Evolutionary conservation across 441 rosid species (phyloP).

Genomic region (Melastoma candidum): DNA sequence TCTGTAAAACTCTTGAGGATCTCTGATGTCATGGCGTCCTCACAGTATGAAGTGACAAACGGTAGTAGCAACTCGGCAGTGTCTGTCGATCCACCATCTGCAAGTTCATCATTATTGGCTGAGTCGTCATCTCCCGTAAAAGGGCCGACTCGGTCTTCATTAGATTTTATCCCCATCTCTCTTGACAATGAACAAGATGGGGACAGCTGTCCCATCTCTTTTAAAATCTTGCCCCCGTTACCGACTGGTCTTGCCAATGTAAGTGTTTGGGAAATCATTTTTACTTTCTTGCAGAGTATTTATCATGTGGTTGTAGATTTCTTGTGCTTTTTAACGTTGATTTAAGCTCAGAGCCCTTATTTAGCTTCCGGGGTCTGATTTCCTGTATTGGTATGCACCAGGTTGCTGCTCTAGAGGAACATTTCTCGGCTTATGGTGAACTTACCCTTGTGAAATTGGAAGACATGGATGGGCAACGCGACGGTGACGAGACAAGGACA

Average conservation of each 20-base stretch:
- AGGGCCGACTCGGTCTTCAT: slow-evolving; percentile 29
- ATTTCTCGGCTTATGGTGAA: slow-evolving; percentile 73
- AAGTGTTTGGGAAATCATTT: slow-evolving; percentile 13
- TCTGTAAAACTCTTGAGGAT: slow-evolving; percentile 6
- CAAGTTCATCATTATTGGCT: slow-evolving; percentile 20
- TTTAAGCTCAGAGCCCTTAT: not conserved
- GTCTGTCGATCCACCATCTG: slow-evolving; percentile 30
- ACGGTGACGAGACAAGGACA: slow-evolving; percentile 24
- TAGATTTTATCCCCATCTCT: slow-evolving; percentile 29
- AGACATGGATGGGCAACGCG: slow-evolving; percentile 32
- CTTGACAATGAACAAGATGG: slow-evolving; percentile 59
- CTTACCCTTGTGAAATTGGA: slow-evolving; percentile 62
- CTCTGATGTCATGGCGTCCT: slow-evolving; percentile 18
- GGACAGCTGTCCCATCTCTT: slow-evolving; percentile 78
- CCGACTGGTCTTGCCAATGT: slow-evolving; percentile 82
- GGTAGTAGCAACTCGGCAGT: slow-evolving; percentile 40
- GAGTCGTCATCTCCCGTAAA: slow-evolving; percentile 33
- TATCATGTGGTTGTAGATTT: too few relatives aligned
- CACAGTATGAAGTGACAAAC: slow-evolving; percentile 24
- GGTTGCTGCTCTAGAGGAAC: slow-evolving; percentile 62
- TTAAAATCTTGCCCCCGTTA: slow-evolving; percentile 65
- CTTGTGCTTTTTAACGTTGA: not conserved
- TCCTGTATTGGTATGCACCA: slow-evolving; percentile 16
- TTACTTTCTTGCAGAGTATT: not conserved
- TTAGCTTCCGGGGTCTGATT: not conserved